phyloP scores from a whole-genome alignment of 345 rosid genomes.

The Corymbia maculata region DNA sequence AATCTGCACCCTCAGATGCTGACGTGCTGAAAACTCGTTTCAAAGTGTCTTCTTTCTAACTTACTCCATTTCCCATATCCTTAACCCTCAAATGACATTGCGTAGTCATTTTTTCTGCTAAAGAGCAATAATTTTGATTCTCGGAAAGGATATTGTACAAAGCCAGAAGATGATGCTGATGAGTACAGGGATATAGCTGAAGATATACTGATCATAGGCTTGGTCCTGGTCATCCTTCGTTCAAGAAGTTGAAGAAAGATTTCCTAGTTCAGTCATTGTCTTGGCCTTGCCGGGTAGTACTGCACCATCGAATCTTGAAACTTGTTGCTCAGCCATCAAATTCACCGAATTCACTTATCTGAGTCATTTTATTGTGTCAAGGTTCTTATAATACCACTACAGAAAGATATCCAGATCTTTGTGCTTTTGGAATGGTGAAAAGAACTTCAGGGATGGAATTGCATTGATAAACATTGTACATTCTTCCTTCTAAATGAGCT shows the following conservation, averaged over 20 bases:
- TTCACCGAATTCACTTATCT: background rate
- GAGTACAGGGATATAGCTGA: background rate
- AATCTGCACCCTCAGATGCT: background rate
- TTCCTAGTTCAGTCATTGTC: background rate
- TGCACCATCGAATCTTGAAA: background rate
- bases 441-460: background rate
- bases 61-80: background rate
- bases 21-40: background rate
- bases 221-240: background rate
- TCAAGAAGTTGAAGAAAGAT: background rate
- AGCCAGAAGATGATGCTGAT: background rate
- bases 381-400: background rate
- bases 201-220: background rate
- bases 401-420: background rate
- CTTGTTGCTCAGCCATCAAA: background rate
- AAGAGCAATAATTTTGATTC: background rate
- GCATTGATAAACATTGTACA: background rate
- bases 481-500: background rate
- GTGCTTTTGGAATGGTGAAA: background rate
- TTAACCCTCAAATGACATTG: background rate
- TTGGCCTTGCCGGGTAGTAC: background rate
- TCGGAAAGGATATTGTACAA: background rate
- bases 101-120: background rate
- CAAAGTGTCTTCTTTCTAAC: background rate
- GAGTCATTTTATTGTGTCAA: background rate